These are phyloP conservation scores for Cercospora sp. DNA, from an alignment of 2,329 filamentous ascomycete genomes.

Conservation along the genomic window DNA sequence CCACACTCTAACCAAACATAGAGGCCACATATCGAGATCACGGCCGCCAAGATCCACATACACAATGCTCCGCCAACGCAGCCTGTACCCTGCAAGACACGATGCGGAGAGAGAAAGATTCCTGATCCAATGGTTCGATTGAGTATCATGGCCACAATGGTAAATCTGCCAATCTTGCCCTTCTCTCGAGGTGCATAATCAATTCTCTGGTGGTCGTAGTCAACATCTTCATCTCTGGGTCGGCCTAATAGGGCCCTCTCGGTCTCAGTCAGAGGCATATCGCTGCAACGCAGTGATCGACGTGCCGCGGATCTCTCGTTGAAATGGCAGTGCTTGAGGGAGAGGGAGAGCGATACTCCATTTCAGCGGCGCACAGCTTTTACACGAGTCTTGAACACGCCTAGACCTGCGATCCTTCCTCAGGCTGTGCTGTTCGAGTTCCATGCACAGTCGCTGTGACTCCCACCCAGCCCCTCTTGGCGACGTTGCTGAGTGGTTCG, in stretches of 20 bases:
- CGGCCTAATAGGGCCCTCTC: slow-evolving; percentile 23
- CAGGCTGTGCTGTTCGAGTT: neutral
- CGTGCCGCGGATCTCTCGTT: neutral
- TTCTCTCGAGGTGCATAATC: slow-evolving; percentile 22
- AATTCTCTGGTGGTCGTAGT: slow-evolving; percentile 25
- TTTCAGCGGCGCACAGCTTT: neutral
- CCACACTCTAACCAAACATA: slow-evolving; percentile 50
- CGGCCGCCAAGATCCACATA: slow-evolving; percentile 44
- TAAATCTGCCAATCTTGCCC: slow-evolving; percentile 28
- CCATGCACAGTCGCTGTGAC: neutral
- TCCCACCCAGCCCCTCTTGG: neutral
- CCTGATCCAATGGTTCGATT: slow-evolving; percentile 34
- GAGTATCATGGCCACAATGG: slow-evolving; percentile 28
- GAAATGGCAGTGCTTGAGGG: neutral
- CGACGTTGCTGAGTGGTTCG: neutral
- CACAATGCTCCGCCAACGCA: slow-evolving; percentile 39
- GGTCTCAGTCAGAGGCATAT: slow-evolving; percentile 27
- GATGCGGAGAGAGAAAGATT: slow-evolving; percentile 30
- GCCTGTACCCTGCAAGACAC: slow-evolving; percentile 28
- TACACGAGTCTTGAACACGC: neutral
- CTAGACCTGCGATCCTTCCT: neutral
- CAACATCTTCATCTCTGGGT: slow-evolving; percentile 18
- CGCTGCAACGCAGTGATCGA: neutral
- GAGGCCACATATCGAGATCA: slow-evolving; percentile 41
- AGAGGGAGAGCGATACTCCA: neutral